A percentile compares a stretch with the other conserved stretches of the same genome.
These are phyloP conservation scores for Vitis rupestris DNA, from an alignment of 164 flowering plant genomes.

Conservation along the genomic window DNA sequence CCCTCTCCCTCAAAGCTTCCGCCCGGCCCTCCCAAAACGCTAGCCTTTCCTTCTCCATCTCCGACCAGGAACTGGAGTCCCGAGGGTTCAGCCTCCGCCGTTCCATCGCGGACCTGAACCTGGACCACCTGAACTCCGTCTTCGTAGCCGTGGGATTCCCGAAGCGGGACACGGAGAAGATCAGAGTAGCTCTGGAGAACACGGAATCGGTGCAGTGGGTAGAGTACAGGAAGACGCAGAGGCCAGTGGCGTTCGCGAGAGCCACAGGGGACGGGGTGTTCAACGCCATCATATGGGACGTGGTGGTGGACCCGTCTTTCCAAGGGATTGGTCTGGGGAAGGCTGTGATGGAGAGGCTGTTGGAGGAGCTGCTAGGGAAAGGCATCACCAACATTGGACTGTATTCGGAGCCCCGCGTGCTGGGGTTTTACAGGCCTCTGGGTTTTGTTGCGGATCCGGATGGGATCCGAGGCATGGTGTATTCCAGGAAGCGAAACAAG, in stretches of 20 bases:
- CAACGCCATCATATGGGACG: conserved; percentile 97
- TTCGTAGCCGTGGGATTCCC: conserved; percentile 94
- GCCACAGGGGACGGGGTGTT: conserved; percentile 98
- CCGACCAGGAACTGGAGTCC: conserved; percentile 63
- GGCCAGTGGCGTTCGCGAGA: conserved; percentile 89
- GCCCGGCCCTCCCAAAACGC: conserved; percentile 3
- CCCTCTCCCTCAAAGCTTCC: conserved; percentile 12
- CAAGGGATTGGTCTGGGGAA: conserved; percentile 95
- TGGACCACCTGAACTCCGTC: conserved; percentile 79
- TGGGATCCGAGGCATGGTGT: conserved; percentile 94
- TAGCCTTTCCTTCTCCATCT: conserved; percentile 34
- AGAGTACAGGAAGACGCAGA: conserved; percentile 51
- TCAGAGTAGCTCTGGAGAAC: conserved; percentile 67
- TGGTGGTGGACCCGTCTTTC: conserved; percentile 92
- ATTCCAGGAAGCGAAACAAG: conserved; percentile 52
- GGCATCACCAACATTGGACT: conserved; percentile 82
- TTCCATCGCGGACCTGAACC: conserved; percentile 50
- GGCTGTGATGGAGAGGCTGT: conserved; percentile 86
- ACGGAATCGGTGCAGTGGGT: conserved; percentile 81
- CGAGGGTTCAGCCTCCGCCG: conserved; percentile 80
- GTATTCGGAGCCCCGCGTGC: conserved; percentile 87
- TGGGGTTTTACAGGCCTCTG: conserved; percentile 86
- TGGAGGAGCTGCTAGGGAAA: conserved; percentile 44
- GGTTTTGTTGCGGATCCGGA: conserved; percentile 96
- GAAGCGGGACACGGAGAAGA: conserved; percentile 69